Base-by-base conservation (phyloP, 805 yeast species). In the Spathaspora sp. region DNA sequence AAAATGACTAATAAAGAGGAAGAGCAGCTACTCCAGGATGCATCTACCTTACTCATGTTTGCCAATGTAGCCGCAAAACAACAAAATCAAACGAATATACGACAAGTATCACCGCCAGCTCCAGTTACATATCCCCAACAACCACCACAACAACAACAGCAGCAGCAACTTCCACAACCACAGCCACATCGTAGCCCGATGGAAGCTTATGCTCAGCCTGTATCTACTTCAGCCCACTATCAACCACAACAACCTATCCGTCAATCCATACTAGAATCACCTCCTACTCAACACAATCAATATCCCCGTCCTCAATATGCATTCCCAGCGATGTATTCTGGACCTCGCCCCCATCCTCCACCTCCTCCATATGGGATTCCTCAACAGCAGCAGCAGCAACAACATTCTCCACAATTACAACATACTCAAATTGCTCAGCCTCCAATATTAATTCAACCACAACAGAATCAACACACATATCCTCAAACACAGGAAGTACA, bases 1-100 rank as follows among this genome's bases (percentile, higher is more conserved):
- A 23, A 18, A 18, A 55, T 44, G 48, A 45, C 48, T 18, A 51
- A 47, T 47, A 56, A 59, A 46, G 72, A 65, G 49, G 69, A 69
- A 54, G 69, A 71, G 49, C 76, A 71, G 60, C 72, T 73, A 32
- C 65, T 82, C 10, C 83, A 81, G 56, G 86, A 82, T 67, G 86
- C 87, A 1, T 80, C 85, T 16, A 80, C 86, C 19, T 66, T 82
- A 46, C 68, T 82, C 50, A 77, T 81, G 85, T 81, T 82, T 60
- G 84, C 85, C 20, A 81, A 76, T 57, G 77, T 75, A 16, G 82
- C 79, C 2, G 78, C 79, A 16, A 71, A 74, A 48, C 78, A 74
- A 49, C 72, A 66, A 42, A 67, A 63, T 35, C 56, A 48, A 31
- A 51, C 44, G 16, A 18, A 12, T n/a, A 45, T 42, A 42, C 29